Evolutionary conservation across 139 green algal genomes (phyloP).

Genomic region (Desmodesmus armatus): DNA sequence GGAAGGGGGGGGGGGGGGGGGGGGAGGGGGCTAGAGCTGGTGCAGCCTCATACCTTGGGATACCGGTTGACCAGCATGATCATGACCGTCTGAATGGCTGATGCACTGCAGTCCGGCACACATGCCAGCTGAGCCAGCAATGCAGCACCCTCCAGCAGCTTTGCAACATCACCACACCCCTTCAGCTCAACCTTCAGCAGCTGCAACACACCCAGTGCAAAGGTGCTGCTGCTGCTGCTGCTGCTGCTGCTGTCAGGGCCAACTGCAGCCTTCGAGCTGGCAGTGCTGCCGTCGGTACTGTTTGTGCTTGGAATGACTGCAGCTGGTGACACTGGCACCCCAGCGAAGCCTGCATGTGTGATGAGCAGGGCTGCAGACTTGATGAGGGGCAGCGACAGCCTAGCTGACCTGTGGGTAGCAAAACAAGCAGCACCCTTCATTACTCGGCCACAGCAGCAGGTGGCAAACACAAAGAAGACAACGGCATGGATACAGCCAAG

Average conservation of each 20-base stretch:
- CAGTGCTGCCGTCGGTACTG: not conserved
- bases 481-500: no score
- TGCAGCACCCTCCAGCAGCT: slow-evolving; percentile 65
- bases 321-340: not conserved
- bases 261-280: not conserved
- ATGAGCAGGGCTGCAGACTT: slow-evolving; percentile 29
- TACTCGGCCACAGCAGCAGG: no score
- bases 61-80: slow-evolving; percentile 58
- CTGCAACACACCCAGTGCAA: slow-evolving; percentile 61
- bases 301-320: not conserved
- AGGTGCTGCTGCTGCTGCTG: slow-evolving; percentile 30
- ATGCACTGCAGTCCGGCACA: not conserved
- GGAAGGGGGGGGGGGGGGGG: not conserved
- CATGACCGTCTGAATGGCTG: slow-evolving; percentile 63
- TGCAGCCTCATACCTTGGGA: slow-evolving; percentile 56
- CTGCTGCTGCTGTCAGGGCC: not conserved
- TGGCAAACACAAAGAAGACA: no score
- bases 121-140: slow-evolving; percentile 64
- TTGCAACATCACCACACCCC: slow-evolving; percentile 73
- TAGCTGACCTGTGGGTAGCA: slow-evolving; percentile 16
- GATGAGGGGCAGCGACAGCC: slow-evolving; percentile 41
- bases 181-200: slow-evolving; percentile 59
- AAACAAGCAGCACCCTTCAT: slow-evolving; percentile 5
- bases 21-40: not conserved
- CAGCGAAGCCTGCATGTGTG: slow-evolving; percentile 19